These are phyloP conservation scores for Lepidium didymum DNA, from an alignment of 345 rosid genomes.

Conservation along the genomic window DNA sequence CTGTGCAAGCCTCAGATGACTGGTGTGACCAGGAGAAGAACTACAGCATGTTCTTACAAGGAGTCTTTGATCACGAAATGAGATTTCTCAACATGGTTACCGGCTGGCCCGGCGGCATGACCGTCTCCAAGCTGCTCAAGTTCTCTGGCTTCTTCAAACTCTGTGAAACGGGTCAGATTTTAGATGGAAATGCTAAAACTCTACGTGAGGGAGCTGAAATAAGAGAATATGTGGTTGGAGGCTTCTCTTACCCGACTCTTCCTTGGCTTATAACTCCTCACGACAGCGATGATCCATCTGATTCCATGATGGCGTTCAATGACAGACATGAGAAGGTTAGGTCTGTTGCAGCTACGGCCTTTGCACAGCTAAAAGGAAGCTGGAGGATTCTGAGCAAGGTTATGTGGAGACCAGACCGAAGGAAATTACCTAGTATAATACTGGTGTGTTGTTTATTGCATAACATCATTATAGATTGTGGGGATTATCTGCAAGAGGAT, in stretches of 20 bases:
- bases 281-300: conserved; percentile 26
- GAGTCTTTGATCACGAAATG: conserved; percentile 82
- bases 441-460: conserved; percentile 84
- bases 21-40: conserved; percentile 92
- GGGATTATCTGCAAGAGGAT: conserved; percentile 64
- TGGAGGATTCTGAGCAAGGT: conserved; percentile 94
- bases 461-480: conserved; percentile 68
- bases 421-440: conserved; percentile 81
- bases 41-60: conserved; percentile 85
- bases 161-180: conserved; percentile 51
- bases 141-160: conserved; percentile 76
- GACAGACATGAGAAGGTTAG: conserved; percentile 55
- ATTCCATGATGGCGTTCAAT: conserved; percentile 40
- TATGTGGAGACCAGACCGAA: conserved; percentile 95
- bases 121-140: conserved; percentile 51
- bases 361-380: conserved; percentile 75
- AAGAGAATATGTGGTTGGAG: conserved; percentile 81
- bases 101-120: conserved; percentile 95
- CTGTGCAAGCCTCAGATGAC: conserved; percentile 90
- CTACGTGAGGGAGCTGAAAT: conserved; percentile 31
- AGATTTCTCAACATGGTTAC: conserved; percentile 90
- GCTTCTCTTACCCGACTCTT: conserved; percentile 69
- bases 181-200: conserved; percentile 50
- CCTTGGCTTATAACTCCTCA: conserved; percentile 92
- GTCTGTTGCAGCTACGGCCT: conserved; percentile 57